phyloP scores from a whole-genome alignment of 1,284 basidiomycete species.

The Moesziomyces antarcticus region DNA sequence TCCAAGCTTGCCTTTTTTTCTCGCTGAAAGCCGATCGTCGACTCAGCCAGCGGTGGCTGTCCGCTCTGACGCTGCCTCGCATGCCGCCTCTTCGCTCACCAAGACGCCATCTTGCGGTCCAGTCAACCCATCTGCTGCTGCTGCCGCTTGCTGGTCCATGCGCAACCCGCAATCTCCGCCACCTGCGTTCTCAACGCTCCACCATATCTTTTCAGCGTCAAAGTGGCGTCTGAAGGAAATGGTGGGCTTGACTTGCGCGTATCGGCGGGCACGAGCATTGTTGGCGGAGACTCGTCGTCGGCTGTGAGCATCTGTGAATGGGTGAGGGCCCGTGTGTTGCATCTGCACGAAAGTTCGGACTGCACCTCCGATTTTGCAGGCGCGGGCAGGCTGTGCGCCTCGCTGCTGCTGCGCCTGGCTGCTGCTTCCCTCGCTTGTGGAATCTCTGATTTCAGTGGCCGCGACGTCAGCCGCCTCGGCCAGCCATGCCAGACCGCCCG shows the following conservation, averaged over 20 bases:
- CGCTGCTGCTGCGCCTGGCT: too few species aligned
- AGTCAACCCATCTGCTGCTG: not conserved
- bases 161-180: too few species aligned
- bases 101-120: too few species aligned
- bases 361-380: conserved; percentile 11
- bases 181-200: too few species aligned
- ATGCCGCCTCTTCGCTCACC: too few species aligned
- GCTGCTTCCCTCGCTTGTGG: too few species aligned
- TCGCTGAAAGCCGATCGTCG: conserved; percentile 25
- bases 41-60: conserved; percentile 4
- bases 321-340: not conserved
- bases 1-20: not conserved
- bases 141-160: too few species aligned
- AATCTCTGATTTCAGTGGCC: not conserved
- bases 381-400: not conserved
- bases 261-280: not conserved
- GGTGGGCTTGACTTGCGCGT: conserved; percentile 2
- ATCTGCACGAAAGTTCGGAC: not conserved
- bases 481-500: too few species aligned
- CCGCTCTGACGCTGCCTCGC: not conserved
- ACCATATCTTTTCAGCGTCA: too few species aligned
- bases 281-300: too few species aligned
- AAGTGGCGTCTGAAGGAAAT: not conserved
- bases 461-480: too few species aligned
- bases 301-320: too few species aligned